Evolutionary conservation across 805 yeast species (phyloP), one percentile per base, ranked within the genome.

Genomic region (Brettanomyces naardenensis): DNA sequence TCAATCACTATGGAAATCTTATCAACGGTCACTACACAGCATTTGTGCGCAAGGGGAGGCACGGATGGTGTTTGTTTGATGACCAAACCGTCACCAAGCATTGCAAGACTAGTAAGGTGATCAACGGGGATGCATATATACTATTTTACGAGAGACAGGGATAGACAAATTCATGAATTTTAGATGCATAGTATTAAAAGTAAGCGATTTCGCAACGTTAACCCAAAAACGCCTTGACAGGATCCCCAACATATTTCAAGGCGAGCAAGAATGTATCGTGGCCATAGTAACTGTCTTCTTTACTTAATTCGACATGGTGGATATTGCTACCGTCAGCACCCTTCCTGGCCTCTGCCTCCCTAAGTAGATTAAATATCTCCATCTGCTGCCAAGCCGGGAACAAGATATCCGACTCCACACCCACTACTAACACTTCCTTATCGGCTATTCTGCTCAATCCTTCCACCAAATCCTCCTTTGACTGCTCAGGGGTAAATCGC

Each of bases 311-410:
- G 39, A 77, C 68, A 54, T 87, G 86, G 40, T 65, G 62, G 34
- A 81, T 68, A 31, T 66, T 65, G 10, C 43, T 30, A 32, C 58
- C 59, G 28, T 53, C 59, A 32, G 71, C 69, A 11, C 61, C 62
- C 33, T 56, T 57, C 14, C 49, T 51, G 4, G 36, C 36, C 13
- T 54, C 45, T 4, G 61, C 64, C 31, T 62, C 55, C 36, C 56
- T 61, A 33, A 89, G 66, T 27, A 77, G 73, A 13, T 75, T 72
- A 21, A 76, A 78, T 40, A 86, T 78, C 54, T 89, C 96, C 40
- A 78, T 62, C 60, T 89, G 97, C 63, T 89, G 97, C 95, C 95
- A 86, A 27, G 80, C 85, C 1, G 97, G 97, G 66, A 89, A 89
- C 36, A 89, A 67, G 29, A 84, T 83, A 56, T 89, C 97, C 1